Evolutionary conservation across 2,329 filamentous ascomycete genomes (phyloP).

Genomic region (Pyricularia pennisetigena): DNA sequence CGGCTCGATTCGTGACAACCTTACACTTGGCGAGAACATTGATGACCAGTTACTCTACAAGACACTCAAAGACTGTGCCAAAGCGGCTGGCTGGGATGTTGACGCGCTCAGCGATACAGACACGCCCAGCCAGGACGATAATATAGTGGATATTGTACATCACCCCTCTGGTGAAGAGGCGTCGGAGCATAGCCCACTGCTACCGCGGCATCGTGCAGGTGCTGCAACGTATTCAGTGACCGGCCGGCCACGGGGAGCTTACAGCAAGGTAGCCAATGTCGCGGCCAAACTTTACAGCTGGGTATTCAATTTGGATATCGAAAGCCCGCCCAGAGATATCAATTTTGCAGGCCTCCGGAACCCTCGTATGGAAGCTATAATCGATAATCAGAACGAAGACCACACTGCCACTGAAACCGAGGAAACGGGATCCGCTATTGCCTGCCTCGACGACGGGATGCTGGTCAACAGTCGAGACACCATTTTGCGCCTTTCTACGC

Average conservation of each 20-base stretch:
- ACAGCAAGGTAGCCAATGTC: background rate
- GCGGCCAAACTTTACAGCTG: background rate
- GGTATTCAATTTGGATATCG: background rate
- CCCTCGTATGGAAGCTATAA: too few relatives aligned
- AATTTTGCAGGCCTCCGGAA: background rate
- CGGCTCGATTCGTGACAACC: conserved; percentile 36
- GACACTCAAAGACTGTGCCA: conserved; percentile 52
- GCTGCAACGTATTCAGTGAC: background rate
- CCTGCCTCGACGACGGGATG: background rate
- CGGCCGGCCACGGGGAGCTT: background rate
- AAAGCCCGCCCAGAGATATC: background rate
- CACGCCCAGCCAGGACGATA: background rate
- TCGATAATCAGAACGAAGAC: background rate
- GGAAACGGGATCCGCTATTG: background rate
- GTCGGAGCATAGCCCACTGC: conserved; percentile 7
- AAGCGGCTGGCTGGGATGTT: conserved; percentile 29
- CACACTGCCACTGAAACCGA: background rate
- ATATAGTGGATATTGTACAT: background rate
- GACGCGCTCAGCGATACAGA: background rate
- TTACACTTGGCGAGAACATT: conserved; percentile 54
- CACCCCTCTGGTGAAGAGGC: conserved; percentile 4
- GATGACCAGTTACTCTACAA: conserved; percentile 42
- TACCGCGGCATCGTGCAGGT: conserved; percentile 6
- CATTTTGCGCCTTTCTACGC: conserved; percentile 28
- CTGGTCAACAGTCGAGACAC: background rate